phyloP scores from a whole-genome alignment of 306 rosid species.

The Alnus glutinosa region DNA sequence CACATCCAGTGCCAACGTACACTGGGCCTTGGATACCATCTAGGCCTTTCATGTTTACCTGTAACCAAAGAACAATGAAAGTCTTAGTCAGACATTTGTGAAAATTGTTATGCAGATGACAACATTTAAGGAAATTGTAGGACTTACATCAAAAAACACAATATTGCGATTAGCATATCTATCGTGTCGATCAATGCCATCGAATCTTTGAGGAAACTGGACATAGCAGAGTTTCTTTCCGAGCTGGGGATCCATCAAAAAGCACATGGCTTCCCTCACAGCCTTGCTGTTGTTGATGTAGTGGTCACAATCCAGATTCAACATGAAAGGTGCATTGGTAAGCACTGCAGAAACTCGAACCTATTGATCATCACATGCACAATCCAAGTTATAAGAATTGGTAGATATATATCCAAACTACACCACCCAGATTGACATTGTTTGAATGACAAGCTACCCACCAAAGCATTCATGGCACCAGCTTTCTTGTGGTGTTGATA shows the following conservation, averaged over 20 bases:
- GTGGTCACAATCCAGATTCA: conserved; percentile 97
- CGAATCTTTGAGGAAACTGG: conserved; percentile 90
- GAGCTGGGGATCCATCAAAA: conserved; percentile 83
- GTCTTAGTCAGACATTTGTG: conserved; percentile 18
- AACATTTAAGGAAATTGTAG: background rate
- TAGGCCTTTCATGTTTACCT: conserved; percentile 96
- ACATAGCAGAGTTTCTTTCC: conserved; percentile 83
- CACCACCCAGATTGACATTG: background rate
- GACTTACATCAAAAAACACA: conserved; percentile 83
- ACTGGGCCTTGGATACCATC: conserved; percentile 99
- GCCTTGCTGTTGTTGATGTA: conserved; percentile 94
- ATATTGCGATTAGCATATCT: conserved; percentile 83
- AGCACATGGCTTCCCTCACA: conserved; percentile 94
- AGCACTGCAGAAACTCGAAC: conserved; percentile 96
- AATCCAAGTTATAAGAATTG: conserved; percentile 17
- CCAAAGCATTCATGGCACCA: conserved; percentile 95
- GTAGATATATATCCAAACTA: conserved; percentile 7
- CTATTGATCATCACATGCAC: conserved; percentile 42
- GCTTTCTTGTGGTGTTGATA: conserved; percentile 86
- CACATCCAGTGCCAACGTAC: conserved; percentile 92
- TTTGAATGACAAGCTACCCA: conserved; percentile 38
- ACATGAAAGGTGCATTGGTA: conserved; percentile 89
- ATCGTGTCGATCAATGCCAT: conserved; percentile 73
- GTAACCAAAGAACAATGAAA: conserved; percentile 28
- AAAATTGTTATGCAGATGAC: conserved; percentile 10